These are phyloP conservation scores for Sporisorium reilianum DNA, from an alignment of 1,284 basidiomycete genomes.

Conservation along the genomic window DNA sequence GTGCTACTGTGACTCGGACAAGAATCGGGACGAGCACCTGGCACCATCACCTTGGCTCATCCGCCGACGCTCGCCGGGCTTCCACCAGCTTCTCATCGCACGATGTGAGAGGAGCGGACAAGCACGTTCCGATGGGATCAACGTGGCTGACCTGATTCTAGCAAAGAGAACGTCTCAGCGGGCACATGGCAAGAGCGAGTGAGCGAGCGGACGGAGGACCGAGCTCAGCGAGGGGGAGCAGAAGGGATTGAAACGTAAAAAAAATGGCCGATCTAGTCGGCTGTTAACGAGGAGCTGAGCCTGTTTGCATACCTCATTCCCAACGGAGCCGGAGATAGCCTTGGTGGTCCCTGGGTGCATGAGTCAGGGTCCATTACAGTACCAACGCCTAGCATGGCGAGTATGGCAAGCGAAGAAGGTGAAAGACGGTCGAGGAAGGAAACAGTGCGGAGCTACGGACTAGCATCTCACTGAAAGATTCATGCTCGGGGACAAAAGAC, in stretches of 20 bases:
- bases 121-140: neutral
- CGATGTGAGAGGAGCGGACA: neutral
- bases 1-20: conserved; percentile 14
- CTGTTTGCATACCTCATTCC: neutral
- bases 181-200: neutral
- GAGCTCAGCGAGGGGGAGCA: neutral
- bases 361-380: conserved; percentile 4
- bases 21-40: neutral
- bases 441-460: neutral
- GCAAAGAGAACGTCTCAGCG: neutral
- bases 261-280: conserved; percentile 22
- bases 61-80: neutral
- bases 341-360: neutral
- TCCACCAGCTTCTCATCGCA: neutral
- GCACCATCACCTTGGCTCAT: neutral
- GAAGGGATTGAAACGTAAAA: too few species aligned
- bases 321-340: conserved; percentile 19
- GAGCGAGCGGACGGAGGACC: neutral
- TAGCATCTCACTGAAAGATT: neutral
- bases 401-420: conserved; percentile 7
- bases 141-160: neutral
- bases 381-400: too few species aligned
- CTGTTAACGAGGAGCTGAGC: neutral
- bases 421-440: conserved; percentile 11
- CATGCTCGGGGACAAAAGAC: conserved; percentile 1